Conservation (phyloP, 2,329 filamentous ascomycete genomes). For the Metarhizium sp. region DNA sequence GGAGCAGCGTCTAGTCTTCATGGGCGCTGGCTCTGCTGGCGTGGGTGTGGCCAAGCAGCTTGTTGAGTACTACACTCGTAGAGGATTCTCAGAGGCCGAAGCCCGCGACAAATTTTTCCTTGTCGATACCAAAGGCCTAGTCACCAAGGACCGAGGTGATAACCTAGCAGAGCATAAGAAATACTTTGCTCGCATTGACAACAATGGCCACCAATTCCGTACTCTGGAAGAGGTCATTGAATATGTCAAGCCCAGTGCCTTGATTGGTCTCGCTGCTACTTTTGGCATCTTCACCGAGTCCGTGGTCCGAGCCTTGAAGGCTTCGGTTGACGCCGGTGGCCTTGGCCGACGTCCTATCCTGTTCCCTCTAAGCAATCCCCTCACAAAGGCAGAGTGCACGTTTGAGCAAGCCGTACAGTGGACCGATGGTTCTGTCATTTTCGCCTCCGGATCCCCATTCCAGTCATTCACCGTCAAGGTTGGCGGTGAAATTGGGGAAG, state of each 20-base stretch:
- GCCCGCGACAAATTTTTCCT: constrained; percentile 93
- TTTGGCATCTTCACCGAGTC: constrained; percentile 89
- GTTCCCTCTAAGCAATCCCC: constrained; percentile 93
- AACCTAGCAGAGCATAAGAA: constrained; percentile 85
- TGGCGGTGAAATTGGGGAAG: constrained; percentile 39
- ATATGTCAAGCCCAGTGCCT: constrained; percentile 87
- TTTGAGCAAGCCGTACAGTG: constrained; percentile 87
- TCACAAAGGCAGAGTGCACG: constrained; percentile 94
- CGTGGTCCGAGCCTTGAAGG: constrained; percentile 63
- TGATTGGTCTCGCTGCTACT: constrained; percentile 90
- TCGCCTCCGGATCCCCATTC: constrained; percentile 94
- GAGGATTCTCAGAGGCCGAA: constrained; percentile 78
- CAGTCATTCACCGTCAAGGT: constrained; percentile 58
- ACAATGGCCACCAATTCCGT: constrained; percentile 60
- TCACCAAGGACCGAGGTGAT: constrained; percentile 87
- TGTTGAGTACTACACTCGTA: constrained; percentile 90
- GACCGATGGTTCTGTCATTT: constrained; percentile 86
- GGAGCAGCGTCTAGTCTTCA: constrained; percentile 91
- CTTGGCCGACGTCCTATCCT: constrained; percentile 76
- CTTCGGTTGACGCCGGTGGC: constrained; percentile 51
- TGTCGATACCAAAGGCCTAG: constrained; percentile 92
- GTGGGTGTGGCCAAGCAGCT: constrained; percentile 97
- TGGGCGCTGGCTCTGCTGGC: constrained; percentile 90
- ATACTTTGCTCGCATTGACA: constrained; percentile 58
- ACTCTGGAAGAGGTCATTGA: constrained; percentile 86